These are phyloP conservation scores for Leptographium radiaticola DNA, from an alignment of 2,329 filamentous ascomycete species.

Conservation along the genomic window DNA sequence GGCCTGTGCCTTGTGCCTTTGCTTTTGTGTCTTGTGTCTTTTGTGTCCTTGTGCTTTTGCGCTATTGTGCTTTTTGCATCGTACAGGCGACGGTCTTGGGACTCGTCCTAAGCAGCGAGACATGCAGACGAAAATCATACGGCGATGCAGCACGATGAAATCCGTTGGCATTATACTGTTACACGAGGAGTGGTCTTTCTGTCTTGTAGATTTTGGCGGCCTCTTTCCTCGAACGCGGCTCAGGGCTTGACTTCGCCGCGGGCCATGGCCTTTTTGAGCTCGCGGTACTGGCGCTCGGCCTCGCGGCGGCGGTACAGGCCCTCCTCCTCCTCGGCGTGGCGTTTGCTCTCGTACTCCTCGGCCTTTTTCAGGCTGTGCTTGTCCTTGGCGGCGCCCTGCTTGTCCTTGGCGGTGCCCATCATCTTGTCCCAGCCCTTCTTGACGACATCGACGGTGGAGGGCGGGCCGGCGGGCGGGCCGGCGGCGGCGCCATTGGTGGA, in stretches of 20 bases:
- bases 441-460: constrained; percentile 7
- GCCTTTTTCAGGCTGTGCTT: constrained; percentile 10
- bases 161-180: background rate
- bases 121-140: no score
- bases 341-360: constrained; percentile 38
- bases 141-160: no score
- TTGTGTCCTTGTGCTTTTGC: no score
- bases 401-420: constrained; percentile 11
- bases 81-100: no score
- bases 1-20: background rate
- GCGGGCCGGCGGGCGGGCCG: constrained; percentile 5
- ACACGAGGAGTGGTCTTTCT: background rate
- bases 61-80: no score
- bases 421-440: constrained; percentile 12
- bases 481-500: constrained; percentile 1
- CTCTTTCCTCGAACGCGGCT: background rate
- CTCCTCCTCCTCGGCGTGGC: constrained; percentile 37
- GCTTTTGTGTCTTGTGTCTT: no score
- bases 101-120: no score
- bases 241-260: background rate
- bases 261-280: constrained; percentile 8
- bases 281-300: constrained; percentile 11
- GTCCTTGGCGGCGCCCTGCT: constrained; percentile 5
- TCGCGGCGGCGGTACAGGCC: constrained; percentile 11
- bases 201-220: background rate